Evolutionary conservation across 2,329 filamentous ascomycete genomes (phyloP).

Genomic region (Coniochaeta prunicola): DNA sequence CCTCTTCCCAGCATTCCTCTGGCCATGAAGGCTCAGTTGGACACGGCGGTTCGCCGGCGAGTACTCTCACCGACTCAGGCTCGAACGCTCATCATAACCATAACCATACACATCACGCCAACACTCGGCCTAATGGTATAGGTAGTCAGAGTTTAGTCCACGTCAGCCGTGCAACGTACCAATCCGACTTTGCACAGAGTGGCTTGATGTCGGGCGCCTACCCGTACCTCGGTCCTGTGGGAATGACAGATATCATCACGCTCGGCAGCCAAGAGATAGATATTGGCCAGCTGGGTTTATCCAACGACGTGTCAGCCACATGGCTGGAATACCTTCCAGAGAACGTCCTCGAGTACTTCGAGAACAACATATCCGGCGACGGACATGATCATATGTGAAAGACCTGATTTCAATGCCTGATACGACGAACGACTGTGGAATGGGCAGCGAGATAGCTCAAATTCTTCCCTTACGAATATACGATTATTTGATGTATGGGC

Average conservation of each 20-base stretch:
- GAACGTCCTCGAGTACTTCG: constrained; percentile 54
- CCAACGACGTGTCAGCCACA: constrained; percentile 57
- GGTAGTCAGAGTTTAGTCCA: background rate
- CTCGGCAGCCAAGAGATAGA: constrained; percentile 68
- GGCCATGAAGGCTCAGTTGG: constrained; percentile 33
- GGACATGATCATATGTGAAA: background rate
- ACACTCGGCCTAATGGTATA: constrained; percentile 4
- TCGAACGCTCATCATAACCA: constrained; percentile 9
- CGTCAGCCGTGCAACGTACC: constrained; percentile 8
- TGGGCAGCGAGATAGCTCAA: background rate
- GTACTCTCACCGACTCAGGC: constrained; percentile 27
- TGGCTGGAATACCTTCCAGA: constrained; percentile 66
- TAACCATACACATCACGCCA: constrained; percentile 5
- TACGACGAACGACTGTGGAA: background rate
- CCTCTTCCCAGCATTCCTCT: constrained; percentile 32
- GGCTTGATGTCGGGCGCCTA: constrained; percentile 18
- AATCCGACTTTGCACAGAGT: constrained; percentile 18
- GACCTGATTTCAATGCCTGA: background rate
- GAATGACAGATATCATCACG: constrained; percentile 47
- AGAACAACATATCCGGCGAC: constrained; percentile 14
- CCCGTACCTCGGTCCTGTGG: constrained; percentile 22
- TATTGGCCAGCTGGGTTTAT: constrained; percentile 55
- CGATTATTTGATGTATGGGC: background rate
- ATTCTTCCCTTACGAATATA: background rate
- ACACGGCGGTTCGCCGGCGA: constrained; percentile 32